These are phyloP conservation scores for Myrmaecium sp. DNA, from an alignment of 2,329 filamentous ascomycete species.

Conservation along the genomic window DNA sequence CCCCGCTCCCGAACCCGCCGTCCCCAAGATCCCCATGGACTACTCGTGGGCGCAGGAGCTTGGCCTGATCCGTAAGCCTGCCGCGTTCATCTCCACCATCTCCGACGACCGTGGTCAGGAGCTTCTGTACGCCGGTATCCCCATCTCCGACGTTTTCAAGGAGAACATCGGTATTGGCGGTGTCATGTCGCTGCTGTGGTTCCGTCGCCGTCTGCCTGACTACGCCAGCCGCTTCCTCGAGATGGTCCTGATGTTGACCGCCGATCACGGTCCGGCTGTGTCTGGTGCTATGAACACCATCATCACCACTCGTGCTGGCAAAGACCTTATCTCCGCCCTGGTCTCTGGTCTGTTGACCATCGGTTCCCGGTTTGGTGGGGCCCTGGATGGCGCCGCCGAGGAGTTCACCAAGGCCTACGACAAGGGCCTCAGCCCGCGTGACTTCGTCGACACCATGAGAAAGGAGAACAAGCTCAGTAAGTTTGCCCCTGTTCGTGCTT, in stretches of 20 bases:
- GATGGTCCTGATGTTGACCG: slow-evolving; percentile 99
- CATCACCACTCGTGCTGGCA: slow-evolving; percentile 97
- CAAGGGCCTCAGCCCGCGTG: slow-evolving; percentile 93
- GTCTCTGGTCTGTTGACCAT: slow-evolving; percentile 97
- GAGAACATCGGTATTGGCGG: slow-evolving; percentile 98
- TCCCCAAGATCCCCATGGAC: slow-evolving; percentile 98
- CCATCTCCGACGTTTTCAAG: slow-evolving; percentile 98
- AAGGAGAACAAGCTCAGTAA: slow-evolving; percentile 98
- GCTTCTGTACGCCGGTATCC: slow-evolving; percentile 96
- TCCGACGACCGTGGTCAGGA: slow-evolving; percentile 99
- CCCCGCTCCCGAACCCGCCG: slow-evolving; percentile 73
- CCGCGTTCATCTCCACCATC: slow-evolving; percentile 99
- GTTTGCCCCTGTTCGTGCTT: slow-evolving; percentile 12
- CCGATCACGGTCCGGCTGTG: slow-evolving; percentile 95
- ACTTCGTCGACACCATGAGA: slow-evolving; percentile 97
- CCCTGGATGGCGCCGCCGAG: slow-evolving; percentile 90
- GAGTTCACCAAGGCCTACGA: slow-evolving; percentile 98
- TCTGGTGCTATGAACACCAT: slow-evolving; percentile 99
- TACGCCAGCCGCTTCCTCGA: slow-evolving; percentile 98
- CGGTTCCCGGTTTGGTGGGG: slow-evolving; percentile 95
- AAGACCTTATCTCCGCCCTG: slow-evolving; percentile 90
- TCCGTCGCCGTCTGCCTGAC: slow-evolving; percentile 88
- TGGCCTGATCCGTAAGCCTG: slow-evolving; percentile 97
- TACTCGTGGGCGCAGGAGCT: slow-evolving; percentile 99
- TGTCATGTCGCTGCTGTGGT: slow-evolving; percentile 99